phyloP scores from a whole-genome alignment of 164 flowering plant species.

The Tetrastigma voinierianum region DNA sequence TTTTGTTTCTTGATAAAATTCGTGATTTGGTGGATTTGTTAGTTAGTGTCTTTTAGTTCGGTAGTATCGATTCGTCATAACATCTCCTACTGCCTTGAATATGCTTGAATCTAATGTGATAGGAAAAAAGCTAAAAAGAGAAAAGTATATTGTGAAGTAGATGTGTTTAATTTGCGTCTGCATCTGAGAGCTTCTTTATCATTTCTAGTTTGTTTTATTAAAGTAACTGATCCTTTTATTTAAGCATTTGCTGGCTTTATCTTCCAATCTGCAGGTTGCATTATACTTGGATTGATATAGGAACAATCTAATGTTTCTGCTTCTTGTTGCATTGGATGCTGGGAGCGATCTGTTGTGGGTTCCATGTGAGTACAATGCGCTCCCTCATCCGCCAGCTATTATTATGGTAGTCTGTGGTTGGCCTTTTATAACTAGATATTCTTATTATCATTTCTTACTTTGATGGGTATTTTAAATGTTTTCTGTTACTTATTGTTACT shows the following conservation, averaged over 20 bases:
- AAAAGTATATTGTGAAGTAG: neutral
- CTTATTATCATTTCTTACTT: neutral
- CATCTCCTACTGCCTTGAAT: no score
- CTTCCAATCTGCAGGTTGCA: conserved; percentile 60
- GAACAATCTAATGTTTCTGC: conserved; percentile 82
- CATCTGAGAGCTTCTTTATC: neutral
- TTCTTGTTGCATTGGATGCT: conserved; percentile 91
- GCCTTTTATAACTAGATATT: neutral
- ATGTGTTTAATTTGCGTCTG: neutral
- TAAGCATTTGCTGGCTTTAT: neutral
- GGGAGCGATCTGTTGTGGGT: conserved; percentile 96
- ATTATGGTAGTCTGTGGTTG: conserved; percentile 57
- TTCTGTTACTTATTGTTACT: neutral
- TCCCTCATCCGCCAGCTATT: conserved; percentile 61
- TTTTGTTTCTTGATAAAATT: neutral
- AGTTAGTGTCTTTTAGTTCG: neutral
- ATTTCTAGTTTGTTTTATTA: no score
- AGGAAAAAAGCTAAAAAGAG: no score
- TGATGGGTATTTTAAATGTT: neutral
- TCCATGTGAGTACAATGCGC: conserved; percentile 93
- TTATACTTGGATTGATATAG: conserved; percentile 87
- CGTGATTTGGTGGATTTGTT: neutral
- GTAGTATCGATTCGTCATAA: no score
- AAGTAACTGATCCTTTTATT: neutral
- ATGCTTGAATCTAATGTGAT: no score